These are phyloP conservation scores for Colletotrichum sansevieriae DNA, from an alignment of 2,329 filamentous ascomycete species.

Conservation along the genomic window DNA sequence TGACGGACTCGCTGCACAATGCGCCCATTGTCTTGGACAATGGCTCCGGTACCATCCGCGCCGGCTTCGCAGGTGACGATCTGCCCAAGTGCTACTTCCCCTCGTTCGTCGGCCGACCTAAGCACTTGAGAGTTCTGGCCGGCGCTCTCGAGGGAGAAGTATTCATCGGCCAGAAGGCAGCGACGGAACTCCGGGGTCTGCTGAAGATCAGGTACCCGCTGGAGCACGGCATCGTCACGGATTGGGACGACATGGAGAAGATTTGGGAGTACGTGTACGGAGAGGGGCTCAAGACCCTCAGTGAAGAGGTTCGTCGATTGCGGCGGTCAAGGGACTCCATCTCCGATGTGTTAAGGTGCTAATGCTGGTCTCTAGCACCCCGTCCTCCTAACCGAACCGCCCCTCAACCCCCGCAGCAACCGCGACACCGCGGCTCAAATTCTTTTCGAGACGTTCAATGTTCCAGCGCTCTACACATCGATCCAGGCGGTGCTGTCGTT, in stretches of 20 bases:
- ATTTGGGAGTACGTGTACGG: conserved; percentile 99
- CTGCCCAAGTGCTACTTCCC: conserved; percentile 97
- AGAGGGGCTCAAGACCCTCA: conserved; percentile 94
- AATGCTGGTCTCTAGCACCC: conserved; percentile 74
- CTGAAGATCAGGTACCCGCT: conserved; percentile 96
- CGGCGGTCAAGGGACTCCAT: background rate
- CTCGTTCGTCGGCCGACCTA: conserved; percentile 95
- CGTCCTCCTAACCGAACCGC: conserved; percentile 94
- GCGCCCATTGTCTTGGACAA: conserved; percentile 99
- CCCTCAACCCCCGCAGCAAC: conserved; percentile 94
- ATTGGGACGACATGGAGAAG: conserved; percentile 99
- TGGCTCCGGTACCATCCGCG: conserved; percentile 96
- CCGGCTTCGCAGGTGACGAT: conserved; percentile 96
- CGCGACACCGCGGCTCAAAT: conserved; percentile 97
- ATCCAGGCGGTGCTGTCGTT: conserved; percentile 97
- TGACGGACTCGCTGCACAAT: conserved; percentile 85
- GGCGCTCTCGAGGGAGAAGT: conserved; percentile 96
- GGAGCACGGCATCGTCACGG: conserved; percentile 97
- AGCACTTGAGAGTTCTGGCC: conserved; percentile 94
- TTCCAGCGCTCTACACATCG: conserved; percentile 94
- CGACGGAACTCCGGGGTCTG: conserved; percentile 89
- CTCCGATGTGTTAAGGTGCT: conserved; percentile 39
- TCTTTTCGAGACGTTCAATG: conserved; percentile 98
- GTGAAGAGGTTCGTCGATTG: conserved; percentile 80
- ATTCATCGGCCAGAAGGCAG: conserved; percentile 91